Evolutionary conservation across 768 basidiomycete species (phyloP).

Genomic region (Boletus sensibilis): DNA sequence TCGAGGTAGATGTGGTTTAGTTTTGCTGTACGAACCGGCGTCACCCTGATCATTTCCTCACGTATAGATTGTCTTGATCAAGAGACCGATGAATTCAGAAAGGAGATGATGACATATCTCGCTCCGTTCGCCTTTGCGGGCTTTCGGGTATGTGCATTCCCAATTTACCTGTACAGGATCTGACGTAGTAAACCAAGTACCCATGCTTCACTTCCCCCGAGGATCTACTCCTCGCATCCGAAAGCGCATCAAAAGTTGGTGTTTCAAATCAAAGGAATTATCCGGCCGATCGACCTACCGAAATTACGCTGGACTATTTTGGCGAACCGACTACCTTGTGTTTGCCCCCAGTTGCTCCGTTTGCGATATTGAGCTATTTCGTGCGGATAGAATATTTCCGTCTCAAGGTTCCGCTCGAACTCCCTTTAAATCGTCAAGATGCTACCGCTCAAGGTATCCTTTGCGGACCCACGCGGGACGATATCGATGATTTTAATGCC

Average conservation of each 20-base stretch:
- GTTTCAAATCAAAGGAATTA: conserved; percentile 27
- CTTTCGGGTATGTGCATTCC: conserved; percentile 42
- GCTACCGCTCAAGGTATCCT: conserved; percentile 29
- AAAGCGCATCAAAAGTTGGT: conserved; percentile 12
- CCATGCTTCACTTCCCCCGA: conserved; percentile 44
- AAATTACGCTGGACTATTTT: conserved; percentile 42
- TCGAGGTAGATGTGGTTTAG: conserved; percentile 8
- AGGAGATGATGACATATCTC: conserved; percentile 37
- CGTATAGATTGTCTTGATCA: conserved; percentile 22
- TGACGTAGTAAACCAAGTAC: conserved; percentile 21
- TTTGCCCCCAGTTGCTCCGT: conserved; percentile 46
- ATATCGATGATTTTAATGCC: conserved; percentile 42
- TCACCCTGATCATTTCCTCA: not conserved
- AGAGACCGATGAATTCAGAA: conserved; percentile 35
- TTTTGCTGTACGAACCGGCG: not conserved
- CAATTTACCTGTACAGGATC: not conserved
- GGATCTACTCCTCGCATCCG: conserved; percentile 26
- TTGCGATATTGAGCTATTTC: conserved; percentile 50
- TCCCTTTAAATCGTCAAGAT: conserved; percentile 37
- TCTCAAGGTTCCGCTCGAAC: conserved; percentile 41
- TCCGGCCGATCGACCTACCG: conserved; percentile 31
- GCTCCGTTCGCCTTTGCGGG: conserved; percentile 49
- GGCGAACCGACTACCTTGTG: conserved; percentile 35
- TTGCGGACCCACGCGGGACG: conserved; percentile 46
- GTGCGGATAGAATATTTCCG: conserved; percentile 38